Evolutionary conservation across 352 stramenopile species (phyloP), one percentile per base, ranked within the genome.

Genomic region (Phytophthora kernoviae): DNA sequence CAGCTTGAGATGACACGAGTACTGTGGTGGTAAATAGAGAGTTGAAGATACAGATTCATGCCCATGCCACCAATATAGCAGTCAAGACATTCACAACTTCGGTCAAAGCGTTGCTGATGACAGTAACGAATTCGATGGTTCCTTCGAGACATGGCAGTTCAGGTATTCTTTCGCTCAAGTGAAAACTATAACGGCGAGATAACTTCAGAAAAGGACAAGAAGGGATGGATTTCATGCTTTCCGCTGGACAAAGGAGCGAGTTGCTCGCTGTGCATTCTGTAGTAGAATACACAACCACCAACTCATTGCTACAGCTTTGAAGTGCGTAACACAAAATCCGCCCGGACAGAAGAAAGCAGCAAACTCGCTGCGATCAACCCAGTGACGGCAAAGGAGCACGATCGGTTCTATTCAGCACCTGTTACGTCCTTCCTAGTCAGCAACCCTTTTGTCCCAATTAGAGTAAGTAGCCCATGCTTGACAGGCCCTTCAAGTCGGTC

Each of bases 301-400:
- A 53, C 18, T 39, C 30, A 18, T 27, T 22, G 44, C 30, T 53
- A 57, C 59, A 58, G 55, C 53, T 68, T 64, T 39, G 57, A 60
- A 48, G 62, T 68, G 61, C 61, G 57, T 49, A 79, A 82, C 83
- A 92, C 75, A 89, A 92, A 94, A 92, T 77, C 84, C 87, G 87
- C 87, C 87, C 87, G 87, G 87, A 96, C 87, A 90, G 87, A 96
- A 96, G 87, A 96, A 86, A 68, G 77, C 81, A 87, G 70, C 68
- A 69, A 75, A 67, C 44, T 65, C 36, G 54, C 63, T 83, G 75
- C 76, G 46, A 81, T 96, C 87, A 93, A 96, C 87, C 87, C 84
- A 92, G 87, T 94, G 85, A 96, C 87, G 84, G 84, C 73, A 90
- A 75, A 77, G 68, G 66, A 75, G 66, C 66, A 73, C 61, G 71